Conservation (phyloP, 2,329 filamentous ascomycete genomes). For the Colletotrichum cuscutae region DNA sequence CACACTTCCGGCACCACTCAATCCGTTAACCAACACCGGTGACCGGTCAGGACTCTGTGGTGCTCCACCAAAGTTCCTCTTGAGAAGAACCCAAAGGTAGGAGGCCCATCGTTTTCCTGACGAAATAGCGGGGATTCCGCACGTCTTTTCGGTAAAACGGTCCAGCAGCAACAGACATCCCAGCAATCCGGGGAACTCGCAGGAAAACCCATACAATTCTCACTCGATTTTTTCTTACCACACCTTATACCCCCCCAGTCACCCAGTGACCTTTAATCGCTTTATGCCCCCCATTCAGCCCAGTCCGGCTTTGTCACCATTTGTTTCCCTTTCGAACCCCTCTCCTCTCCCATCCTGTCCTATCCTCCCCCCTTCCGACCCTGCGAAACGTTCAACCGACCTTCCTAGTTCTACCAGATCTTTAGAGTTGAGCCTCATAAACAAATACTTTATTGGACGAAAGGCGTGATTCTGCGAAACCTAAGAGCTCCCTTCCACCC, state of each 20-base stretch:
- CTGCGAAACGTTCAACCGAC: neutral
- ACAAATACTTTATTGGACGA: neutral
- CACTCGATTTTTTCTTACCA: neutral
- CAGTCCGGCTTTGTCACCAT: neutral
- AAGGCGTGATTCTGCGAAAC: neutral
- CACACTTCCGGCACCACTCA: neutral
- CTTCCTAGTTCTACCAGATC: constrained; percentile 19
- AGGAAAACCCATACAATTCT: neutral
- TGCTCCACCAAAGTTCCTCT: constrained; percentile 13
- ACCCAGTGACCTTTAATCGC: neutral
- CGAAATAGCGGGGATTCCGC: constrained; percentile 31
- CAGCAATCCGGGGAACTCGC: constrained; percentile 11
- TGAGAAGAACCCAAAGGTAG: neutral
- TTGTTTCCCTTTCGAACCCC: neutral
- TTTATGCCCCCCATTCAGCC: neutral
- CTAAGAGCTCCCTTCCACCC: neutral
- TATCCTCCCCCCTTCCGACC: neutral
- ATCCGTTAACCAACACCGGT: neutral
- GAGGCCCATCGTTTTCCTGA: constrained; percentile 24
- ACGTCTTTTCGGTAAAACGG: constrained; percentile 14
- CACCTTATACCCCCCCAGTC: no score
- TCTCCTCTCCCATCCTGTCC: neutral
- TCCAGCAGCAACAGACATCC: neutral
- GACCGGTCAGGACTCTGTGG: constrained; percentile 7
- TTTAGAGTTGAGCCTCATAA: constrained; percentile 14